Base-by-base conservation (phyloP, 108 stramenopile species). In the Ochromonas danica region DNA sequence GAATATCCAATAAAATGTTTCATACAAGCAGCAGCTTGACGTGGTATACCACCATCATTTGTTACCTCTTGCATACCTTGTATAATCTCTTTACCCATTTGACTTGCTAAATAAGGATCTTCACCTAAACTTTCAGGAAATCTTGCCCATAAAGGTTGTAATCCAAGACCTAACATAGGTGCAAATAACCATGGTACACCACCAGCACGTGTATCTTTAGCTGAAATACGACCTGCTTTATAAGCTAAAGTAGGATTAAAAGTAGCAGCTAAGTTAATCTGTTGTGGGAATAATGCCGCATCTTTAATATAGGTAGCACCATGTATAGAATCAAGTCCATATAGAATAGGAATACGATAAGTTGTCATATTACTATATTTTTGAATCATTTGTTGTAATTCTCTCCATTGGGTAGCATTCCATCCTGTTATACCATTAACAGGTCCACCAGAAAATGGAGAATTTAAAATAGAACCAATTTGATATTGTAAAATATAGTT, bases 81-180 rank as follows among this genome's bases (percentile, higher is more conserved):
- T 33, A 91, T 87, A 82, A 92, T 79, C 65, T 84, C 84, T 41
- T 38, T 40, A 17, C 90, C 93, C 89, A 94, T 89, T 27, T 70
- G 40, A 0, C 90, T 88, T 0, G 89, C 89, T 1, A 94, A 10
- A 1, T 81, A 27, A 0, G 92, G 92, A 82, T 92, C 92, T 77
- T 94, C 93, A 2, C 93, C 93, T 85, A 92, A 94, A 22, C 91
- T 93, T 81, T 94, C 93, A 81, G 88, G 92, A 10, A 90, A 84
- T 1, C 92, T 84, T 22, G 86, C 70, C 92, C 92, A 94, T 40
- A 82, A 75, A 1, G 92, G 90, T 51, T 91, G 81, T 79, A 86
- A 83, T 10, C 89, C 89, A 42, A 94, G 41, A 6, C 93, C 93
- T 61, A 94, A 79, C 3, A 94, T 67, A 0, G 93, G 93, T 40